A percentile compares a stretch with the other conserved stretches of the same genome.
These are phyloP conservation scores for Omphalotus guepiniiformis DNA, from an alignment of 768 basidiomycete genomes.

Conservation along the genomic window DNA sequence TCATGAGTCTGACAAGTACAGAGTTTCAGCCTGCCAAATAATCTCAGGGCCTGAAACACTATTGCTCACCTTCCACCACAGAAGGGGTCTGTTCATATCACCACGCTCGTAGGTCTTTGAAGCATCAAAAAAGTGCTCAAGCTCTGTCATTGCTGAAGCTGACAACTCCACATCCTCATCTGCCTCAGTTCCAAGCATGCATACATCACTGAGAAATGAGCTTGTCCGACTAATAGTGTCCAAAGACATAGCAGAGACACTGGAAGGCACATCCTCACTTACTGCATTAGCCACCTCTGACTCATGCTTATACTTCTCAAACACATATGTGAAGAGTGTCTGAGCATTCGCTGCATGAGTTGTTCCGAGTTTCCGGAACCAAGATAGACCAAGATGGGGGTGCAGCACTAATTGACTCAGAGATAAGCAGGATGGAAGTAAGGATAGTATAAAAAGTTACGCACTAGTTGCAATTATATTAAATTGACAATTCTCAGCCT, in stretches of 20 bases:
- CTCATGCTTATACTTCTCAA: neutral
- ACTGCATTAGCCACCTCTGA: neutral
- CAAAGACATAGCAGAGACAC: too few relatives aligned
- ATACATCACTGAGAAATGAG: conserved; percentile 5
- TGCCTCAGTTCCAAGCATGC: neutral
- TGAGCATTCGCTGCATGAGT: neutral
- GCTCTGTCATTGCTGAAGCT: conserved; percentile 5
- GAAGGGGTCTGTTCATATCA: conserved; percentile 15
- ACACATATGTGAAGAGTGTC: neutral
- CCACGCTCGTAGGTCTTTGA: conserved; percentile 9
- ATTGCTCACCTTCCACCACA: conserved; percentile 28
- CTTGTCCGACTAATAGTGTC: too few relatives aligned
- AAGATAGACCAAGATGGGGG: neutral
- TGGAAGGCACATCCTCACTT: too few relatives aligned
- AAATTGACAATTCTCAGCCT: neutral
- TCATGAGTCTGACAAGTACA: conserved; percentile 16
- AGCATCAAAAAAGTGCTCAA: conserved; percentile 16
- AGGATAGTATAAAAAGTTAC: conserved; percentile 18
- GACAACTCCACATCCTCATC: neutral
- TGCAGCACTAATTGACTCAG: conserved; percentile 11
- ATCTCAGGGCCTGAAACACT: conserved; percentile 3
- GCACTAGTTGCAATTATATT: conserved; percentile 23
- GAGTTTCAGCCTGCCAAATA: conserved; percentile 1
- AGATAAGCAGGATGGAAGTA: conserved; percentile 21
- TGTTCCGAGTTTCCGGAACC: neutral